phyloP scores from a whole-genome alignment of 2,329 filamentous ascomycete genomes.

The Calonectria henricotiae region DNA sequence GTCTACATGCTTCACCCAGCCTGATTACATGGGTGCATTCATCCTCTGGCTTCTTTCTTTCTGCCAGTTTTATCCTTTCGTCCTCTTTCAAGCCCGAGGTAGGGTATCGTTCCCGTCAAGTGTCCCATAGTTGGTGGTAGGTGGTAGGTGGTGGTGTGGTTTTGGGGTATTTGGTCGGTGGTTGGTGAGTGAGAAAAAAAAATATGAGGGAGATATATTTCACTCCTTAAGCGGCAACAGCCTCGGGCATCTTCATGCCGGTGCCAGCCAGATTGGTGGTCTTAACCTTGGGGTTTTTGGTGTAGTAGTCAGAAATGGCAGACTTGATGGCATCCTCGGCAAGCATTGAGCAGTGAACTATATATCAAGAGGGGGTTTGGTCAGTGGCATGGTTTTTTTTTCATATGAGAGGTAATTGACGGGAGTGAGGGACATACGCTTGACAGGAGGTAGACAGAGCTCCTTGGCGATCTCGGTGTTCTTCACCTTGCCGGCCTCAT shows the following conservation, averaged over 20 bases:
- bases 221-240: conserved; percentile 53
- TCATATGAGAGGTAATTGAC: conserved; percentile 34
- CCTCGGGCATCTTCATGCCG: conserved; percentile 72
- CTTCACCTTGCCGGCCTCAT: conserved; percentile 92
- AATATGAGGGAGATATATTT: conserved; percentile 10
- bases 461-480: conserved; percentile 99
- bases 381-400: conserved; percentile 49
- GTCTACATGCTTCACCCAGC: conserved; percentile 35
- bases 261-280: conserved; percentile 85
- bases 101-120: conserved; percentile 52
- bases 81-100: conserved; percentile 46
- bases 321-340: conserved; percentile 94
- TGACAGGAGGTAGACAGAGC: conserved; percentile 89
- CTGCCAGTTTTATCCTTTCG: conserved; percentile 29
- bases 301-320: conserved; percentile 91
- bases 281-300: conserved; percentile 85
- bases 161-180: conserved; percentile 32
- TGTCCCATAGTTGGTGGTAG: conserved; percentile 39
- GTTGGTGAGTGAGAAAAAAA: conserved; percentile 16
- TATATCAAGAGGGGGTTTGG: conserved; percentile 12
- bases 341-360: conserved; percentile 93
- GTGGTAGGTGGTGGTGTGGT: conserved; percentile 28
- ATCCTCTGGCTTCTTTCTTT: conserved; percentile 32
- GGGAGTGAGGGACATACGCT: conserved; percentile 72
- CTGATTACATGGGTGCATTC: conserved; percentile 27